These are phyloP conservation scores for Backusella circina DNA, from an alignment of 192 early-diverging fungal species.

Conservation along the genomic window DNA sequence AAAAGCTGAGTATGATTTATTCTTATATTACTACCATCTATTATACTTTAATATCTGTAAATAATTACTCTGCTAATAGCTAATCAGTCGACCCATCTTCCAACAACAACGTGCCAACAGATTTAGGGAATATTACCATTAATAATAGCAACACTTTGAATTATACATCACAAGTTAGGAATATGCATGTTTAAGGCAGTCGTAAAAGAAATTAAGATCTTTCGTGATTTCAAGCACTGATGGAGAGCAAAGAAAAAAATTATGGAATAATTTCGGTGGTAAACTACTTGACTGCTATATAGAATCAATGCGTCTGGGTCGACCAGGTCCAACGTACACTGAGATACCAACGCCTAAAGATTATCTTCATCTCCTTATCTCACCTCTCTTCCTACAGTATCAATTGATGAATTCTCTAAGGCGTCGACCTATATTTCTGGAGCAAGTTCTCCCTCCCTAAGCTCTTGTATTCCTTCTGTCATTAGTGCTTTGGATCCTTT, in stretches of 20 bases:
- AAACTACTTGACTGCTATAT: background rate
- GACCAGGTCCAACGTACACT: background rate
- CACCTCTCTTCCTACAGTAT: background rate
- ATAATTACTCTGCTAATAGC: too few species aligned
- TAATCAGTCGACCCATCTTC: background rate
- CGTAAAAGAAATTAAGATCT: background rate
- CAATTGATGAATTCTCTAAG: background rate
- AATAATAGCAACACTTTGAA: background rate
- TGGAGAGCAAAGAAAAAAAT: background rate
- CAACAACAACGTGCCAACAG: background rate
- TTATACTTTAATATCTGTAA: too few species aligned
- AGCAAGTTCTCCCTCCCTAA: background rate
- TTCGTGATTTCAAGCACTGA: background rate
- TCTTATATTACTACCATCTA: too few species aligned
- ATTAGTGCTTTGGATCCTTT: background rate
- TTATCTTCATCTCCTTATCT: background rate
- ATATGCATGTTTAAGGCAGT: background rate
- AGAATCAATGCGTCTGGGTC: background rate
- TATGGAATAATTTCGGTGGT: background rate
- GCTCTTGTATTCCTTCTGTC: background rate
- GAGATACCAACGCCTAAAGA: background rate
- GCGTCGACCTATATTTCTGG: background rate
- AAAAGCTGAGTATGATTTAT: too few species aligned
- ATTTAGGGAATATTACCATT: background rate
- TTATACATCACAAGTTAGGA: background rate